A percentile compares a stretch with the other conserved stretches of the same genome.
Conservation (phyloP, 208 protist genomes). For the Wallacemonas sp. region DNA sequence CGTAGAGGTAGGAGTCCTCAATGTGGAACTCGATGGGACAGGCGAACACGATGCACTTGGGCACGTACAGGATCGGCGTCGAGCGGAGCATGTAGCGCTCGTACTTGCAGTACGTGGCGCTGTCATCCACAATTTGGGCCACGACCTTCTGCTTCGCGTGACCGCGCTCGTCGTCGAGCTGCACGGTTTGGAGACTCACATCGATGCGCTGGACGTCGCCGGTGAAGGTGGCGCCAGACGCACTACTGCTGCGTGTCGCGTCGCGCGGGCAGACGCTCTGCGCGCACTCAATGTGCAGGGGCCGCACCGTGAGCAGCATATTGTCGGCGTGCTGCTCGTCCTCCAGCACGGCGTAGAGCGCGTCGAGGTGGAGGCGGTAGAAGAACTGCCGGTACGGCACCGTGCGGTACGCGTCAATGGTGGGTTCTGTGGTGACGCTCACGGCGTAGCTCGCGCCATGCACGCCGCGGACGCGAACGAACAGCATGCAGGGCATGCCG, state of each 20-base stretch:
- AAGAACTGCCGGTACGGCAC: slow-evolving; percentile 67
- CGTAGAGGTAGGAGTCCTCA: slow-evolving; percentile 73
- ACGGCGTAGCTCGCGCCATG: slow-evolving; percentile 69
- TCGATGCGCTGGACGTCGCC: slow-evolving; percentile 58
- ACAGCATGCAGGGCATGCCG: slow-evolving; percentile 33
- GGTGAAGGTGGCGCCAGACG: slow-evolving; percentile 4
- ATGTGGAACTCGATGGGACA: slow-evolving; percentile 66
- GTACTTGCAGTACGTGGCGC: slow-evolving; percentile 31
- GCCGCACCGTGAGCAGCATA: slow-evolving; percentile 49
- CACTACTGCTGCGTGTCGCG: not conserved
- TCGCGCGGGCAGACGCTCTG: slow-evolving; percentile 33
- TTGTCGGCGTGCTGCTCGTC: slow-evolving; percentile 29
- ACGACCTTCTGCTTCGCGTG: slow-evolving; percentile 67
- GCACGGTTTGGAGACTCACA: slow-evolving; percentile 41
- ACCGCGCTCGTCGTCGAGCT: slow-evolving; percentile 73
- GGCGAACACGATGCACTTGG: slow-evolving; percentile 31
- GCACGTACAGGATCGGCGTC: slow-evolving; percentile 67
- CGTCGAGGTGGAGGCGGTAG: slow-evolving; percentile 52
- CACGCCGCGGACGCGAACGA: slow-evolving; percentile 68
- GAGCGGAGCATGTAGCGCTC: slow-evolving; percentile 54
- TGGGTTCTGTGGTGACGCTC: slow-evolving; percentile 68
- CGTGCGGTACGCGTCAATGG: slow-evolving; percentile 60
- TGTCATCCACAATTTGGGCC: slow-evolving; percentile 53
- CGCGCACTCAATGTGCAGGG: slow-evolving; percentile 43
- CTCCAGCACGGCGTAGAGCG: slow-evolving; percentile 49